Evolutionary conservation across 2,329 filamentous ascomycete genomes (phyloP), one percentile per base, ranked within the genome.

Genomic region (Nemania sp.): DNA sequence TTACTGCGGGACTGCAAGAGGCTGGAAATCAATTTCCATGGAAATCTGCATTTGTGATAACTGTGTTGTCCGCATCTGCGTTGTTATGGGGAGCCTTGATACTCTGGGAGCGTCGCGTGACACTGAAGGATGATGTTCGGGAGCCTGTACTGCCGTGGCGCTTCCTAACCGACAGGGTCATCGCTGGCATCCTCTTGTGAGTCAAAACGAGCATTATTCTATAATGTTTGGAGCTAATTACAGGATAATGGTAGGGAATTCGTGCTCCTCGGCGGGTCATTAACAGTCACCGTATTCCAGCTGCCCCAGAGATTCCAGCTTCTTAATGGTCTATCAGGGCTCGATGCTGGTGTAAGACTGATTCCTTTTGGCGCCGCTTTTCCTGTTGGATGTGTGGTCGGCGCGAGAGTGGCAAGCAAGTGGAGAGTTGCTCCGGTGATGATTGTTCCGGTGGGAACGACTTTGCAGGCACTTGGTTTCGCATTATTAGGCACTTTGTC

Each of bases 251-350:
- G n/a, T n/a, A n/a, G n/a, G n/a, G n/a, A n/a, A n/a, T n/a, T n/a
- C n/a, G n/a, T 2, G 30, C 8, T 48, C 5, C 34, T 61, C 0
- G 60, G 56, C 2, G 60, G 55, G 1, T 59, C 56, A 3, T 42
- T 34, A 0, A n/a, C 55, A 2, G 40, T 63, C 9, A 20, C 46
- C 33, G 34, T 53, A 49, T 42, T 28, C 46, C 6, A 49, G 5
- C 17, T 65, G 3, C 52, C 62, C 0, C 57, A 64, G 19, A 9
- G 52, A 4, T 65, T 60, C 26, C 52, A 64, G 28, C 22, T 63
- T 2, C 54, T 61, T 0, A 47, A 62, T 9, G 56, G 54, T 8
- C 12, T 48, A 0, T 57, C 56, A 6, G 44, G 57, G 5, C 52
- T 60, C 1, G 41, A 61, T 8, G 56, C 61, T 1, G 61, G 58